phyloP scores from a whole-genome alignment of 805 yeast species.

The Lipomyces spencermartinsiae region DNA sequence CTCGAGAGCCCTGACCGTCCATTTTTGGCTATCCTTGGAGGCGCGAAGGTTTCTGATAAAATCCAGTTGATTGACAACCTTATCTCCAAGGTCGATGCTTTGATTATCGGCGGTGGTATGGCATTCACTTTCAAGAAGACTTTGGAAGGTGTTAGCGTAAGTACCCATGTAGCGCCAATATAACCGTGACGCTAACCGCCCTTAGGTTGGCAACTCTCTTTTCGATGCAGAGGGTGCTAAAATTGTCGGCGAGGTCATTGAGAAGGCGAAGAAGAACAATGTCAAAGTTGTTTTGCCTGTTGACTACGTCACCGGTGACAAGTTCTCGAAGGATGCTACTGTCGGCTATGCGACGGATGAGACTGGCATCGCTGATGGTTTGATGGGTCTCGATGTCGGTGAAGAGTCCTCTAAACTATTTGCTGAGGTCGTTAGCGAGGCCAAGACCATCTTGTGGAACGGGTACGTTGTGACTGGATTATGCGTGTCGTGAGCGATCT shows the following conservation, averaged over 20 bases:
- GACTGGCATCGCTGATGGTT: slow-evolving; percentile 91
- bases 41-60: slow-evolving; percentile 99
- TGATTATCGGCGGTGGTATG: slow-evolving; percentile 99
- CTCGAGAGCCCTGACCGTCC: slow-evolving; percentile 98
- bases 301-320: slow-evolving; percentile 95
- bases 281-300: slow-evolving; percentile 94
- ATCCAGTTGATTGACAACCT: slow-evolving; percentile 94
- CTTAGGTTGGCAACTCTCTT: slow-evolving; percentile 82
- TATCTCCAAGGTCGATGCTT: slow-evolving; percentile 90
- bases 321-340: slow-evolving; percentile 89
- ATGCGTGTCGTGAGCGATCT: neutral
- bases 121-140: slow-evolving; percentile 99
- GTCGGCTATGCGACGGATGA: slow-evolving; percentile 83
- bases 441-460: slow-evolving; percentile 99
- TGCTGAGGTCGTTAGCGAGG: slow-evolving; percentile 81
- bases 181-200: neutral
- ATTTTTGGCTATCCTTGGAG: slow-evolving; percentile 97
- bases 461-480: slow-evolving; percentile 52
- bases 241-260: slow-evolving; percentile 89
- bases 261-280: slow-evolving; percentile 93
- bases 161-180: neutral
- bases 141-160: slow-evolving; percentile 67
- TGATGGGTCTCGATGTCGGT: slow-evolving; percentile 97
- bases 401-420: slow-evolving; percentile 84
- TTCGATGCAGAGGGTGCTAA: slow-evolving; percentile 94